Conservation (phyloP, 306 rosid genomes). For the Cercis canadensis region DNA sequence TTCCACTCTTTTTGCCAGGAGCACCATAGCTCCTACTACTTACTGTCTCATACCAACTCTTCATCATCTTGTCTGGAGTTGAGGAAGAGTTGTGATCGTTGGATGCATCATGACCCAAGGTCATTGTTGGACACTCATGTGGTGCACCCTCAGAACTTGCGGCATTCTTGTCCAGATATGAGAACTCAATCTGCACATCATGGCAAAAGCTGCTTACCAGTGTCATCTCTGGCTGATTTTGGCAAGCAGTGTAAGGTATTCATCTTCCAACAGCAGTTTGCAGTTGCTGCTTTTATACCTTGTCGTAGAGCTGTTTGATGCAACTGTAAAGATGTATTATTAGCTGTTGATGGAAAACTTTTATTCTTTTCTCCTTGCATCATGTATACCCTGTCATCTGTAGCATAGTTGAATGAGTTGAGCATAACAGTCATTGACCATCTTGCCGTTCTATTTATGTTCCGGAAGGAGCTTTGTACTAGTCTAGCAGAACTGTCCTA, state of each 20-base stretch:
- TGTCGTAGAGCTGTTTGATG: too few species aligned
- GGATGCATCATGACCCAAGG: conserved; percentile 41
- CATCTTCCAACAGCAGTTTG: too few species aligned
- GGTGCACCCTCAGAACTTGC: conserved; percentile 38
- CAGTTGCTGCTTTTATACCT: too few species aligned
- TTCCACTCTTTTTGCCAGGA: conserved; percentile 45
- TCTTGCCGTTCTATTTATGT: too few species aligned
- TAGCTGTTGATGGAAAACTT: too few species aligned
- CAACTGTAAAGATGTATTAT: too few species aligned
- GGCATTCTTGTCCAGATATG: conserved; percentile 46
- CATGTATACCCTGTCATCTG: too few species aligned
- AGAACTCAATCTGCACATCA: conserved; percentile 34
- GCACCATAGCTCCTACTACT: conserved; percentile 46
- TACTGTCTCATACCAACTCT: conserved; percentile 44
- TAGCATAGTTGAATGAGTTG: too few species aligned
- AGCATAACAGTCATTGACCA: too few species aligned
- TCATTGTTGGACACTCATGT: conserved; percentile 32
- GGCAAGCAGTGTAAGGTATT: conserved; percentile 42
- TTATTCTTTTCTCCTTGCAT: too few species aligned
- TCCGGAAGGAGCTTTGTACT: too few species aligned
- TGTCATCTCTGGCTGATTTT: conserved; percentile 34
- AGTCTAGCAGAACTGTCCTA: too few species aligned
- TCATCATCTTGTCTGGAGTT: conserved; percentile 45
- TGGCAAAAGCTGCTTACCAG: conserved; percentile 37
- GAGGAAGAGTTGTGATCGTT: conserved; percentile 48